These are phyloP conservation scores for Cystobasidium onofrii DNA, from an alignment of 768 basidiomycete species.

Conservation along the genomic window DNA sequence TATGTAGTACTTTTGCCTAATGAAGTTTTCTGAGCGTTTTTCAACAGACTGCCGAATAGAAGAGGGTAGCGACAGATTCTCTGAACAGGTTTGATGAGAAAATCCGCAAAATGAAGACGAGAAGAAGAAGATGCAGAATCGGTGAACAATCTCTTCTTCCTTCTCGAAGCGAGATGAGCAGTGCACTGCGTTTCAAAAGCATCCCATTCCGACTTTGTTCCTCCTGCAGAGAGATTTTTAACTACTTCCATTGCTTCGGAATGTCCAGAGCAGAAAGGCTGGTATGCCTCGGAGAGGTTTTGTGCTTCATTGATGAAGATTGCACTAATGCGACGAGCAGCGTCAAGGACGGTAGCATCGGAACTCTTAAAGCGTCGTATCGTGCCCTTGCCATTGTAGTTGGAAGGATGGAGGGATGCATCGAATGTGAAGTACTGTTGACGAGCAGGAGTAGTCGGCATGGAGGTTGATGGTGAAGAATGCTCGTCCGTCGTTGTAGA, in stretches of 20 bases:
- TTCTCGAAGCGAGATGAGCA: slow-evolving; percentile 39
- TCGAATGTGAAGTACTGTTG: neutral
- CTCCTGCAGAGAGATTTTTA: slow-evolving; percentile 54
- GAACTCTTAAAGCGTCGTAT: neutral
- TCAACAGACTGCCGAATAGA: slow-evolving; percentile 63
- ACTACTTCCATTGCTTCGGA: slow-evolving; percentile 69
- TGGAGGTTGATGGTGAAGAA: neutral
- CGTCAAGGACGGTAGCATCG: slow-evolving; percentile 20
- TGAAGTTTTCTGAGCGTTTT: slow-evolving; percentile 10
- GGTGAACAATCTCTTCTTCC: neutral
- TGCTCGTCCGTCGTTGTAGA: neutral
- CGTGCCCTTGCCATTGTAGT: neutral
- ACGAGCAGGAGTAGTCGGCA: neutral
- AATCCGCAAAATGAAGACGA: slow-evolving; percentile 56
- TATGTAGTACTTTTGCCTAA: neutral
- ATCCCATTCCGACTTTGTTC: slow-evolving; percentile 65
- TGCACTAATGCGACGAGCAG: neutral
- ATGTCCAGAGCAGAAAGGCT: slow-evolving; percentile 79
- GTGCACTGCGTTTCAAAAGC: slow-evolving; percentile 73
- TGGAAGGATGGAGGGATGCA: neutral
- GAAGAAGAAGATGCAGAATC: slow-evolving; percentile 2
- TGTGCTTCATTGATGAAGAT: slow-evolving; percentile 4
- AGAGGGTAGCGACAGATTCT: slow-evolving; percentile 91
- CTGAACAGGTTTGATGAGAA: slow-evolving; percentile 95
- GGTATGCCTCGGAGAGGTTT: slow-evolving; percentile 61